phyloP scores from a whole-genome alignment of 257 asterid genomes.

The Perilla frutescens region DNA sequence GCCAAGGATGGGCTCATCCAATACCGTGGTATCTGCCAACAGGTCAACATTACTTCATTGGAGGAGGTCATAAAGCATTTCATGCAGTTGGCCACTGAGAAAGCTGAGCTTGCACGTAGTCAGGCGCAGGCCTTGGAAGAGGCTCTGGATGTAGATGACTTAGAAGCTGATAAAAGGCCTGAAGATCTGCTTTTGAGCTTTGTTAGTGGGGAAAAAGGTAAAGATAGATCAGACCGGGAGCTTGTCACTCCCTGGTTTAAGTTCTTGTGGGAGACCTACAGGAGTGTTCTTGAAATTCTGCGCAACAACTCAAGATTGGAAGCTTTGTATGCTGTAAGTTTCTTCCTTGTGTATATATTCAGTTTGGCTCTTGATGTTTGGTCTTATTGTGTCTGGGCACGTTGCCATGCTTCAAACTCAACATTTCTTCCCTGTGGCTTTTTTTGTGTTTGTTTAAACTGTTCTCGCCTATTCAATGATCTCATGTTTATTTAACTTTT shows the following conservation, averaged over 20 bases:
- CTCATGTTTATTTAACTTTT: too few relatives aligned
- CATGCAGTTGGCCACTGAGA: constrained; percentile 94
- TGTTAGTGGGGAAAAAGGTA: constrained; percentile 97
- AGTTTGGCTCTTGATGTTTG: too few relatives aligned
- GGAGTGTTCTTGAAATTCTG: constrained; percentile 32
- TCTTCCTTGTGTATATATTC: too few relatives aligned
- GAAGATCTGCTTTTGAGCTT: constrained; percentile 96
- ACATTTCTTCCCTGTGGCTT: too few relatives aligned
- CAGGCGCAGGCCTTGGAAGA: constrained; percentile 89
- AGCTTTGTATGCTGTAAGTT: constrained; percentile 37
- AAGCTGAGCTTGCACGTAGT: constrained; percentile 85
- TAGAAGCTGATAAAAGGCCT: constrained; percentile 93
- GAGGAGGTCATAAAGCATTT: constrained; percentile 98
- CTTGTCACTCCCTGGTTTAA: constrained; percentile 48
- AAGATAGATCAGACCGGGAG: constrained; percentile 94
- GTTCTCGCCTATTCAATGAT: too few relatives aligned
- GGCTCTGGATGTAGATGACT: constrained; percentile 88
- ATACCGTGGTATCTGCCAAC: constrained; percentile 94
- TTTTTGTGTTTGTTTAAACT: too few relatives aligned
- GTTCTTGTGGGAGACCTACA: constrained; percentile 40
- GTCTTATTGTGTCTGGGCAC: too few relatives aligned
- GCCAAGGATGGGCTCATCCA: constrained; percentile 97
- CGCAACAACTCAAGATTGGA: constrained; percentile 39
- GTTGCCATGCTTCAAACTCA: too few relatives aligned
- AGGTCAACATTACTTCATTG: constrained; percentile 80